Base-by-base conservation (phyloP, 805 yeast genomes). In the Ogataea kodamae region DNA sequence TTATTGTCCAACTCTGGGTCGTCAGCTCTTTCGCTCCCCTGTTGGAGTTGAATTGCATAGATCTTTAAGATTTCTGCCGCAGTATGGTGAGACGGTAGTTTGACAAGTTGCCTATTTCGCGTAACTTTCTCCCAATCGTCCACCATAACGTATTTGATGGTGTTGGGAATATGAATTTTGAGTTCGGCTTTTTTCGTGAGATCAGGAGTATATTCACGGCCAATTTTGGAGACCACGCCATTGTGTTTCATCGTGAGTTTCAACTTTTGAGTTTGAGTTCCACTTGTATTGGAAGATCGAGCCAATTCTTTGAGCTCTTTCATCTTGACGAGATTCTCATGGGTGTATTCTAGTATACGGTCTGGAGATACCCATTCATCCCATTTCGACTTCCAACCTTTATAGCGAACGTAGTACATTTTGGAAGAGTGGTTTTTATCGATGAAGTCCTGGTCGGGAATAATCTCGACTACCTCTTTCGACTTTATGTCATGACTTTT, bases 311-410 rank as follows among this genome's bases (percentile, higher is more conserved):
- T 22, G n/a, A 39, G 29, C 23, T 46, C 39, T 23, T 77, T 74
- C 57, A 81, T 85, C 31, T 76, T 60, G 30, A 69, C 63, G 33
- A 81, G 48, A 50, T 83, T 87, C 44, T 81, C 95, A 18, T 76
- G 80, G 30, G 72, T 82, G 52, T 67, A 68, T 43, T 76, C 81
- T 50, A 85, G 64, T 5, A 90, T 71, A 21, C 97, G 63, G 23
- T 75, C 78, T 6, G 61, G 58, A 1, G 74, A 71, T 1, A 90
- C 90, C 98, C 98, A 90, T 58, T 90, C 98, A 55, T 90, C 97
- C 96, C 96, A 90, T 39, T 88, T 78, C 11, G 80, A 61, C 52
- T 89, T 90, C 98, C 98, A 90, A 3, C 98, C 97, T 47, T 81
- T 82, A 59, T 90, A 90, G 54, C 92, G 98, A 11, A 90, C 75